A percentile compares a stretch with the other conserved stretches of the same genome.
phyloP scores from a whole-genome alignment of 2,329 filamentous ascomycete genomes.

The Ilyonectria robusta region DNA sequence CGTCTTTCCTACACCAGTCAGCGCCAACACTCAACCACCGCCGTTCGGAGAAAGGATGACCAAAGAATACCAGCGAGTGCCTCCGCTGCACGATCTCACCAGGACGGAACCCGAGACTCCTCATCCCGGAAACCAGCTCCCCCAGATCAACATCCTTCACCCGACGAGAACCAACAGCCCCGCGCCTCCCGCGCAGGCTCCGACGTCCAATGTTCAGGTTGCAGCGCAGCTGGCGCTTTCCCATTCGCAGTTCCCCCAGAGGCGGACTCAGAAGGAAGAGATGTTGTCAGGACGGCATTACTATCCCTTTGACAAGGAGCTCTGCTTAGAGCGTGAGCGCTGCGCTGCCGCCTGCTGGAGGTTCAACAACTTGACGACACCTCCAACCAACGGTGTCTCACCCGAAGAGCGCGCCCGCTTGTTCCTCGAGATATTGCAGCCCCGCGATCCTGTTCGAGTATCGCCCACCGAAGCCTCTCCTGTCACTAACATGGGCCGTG shows the following conservation, averaged over 20 bases:
- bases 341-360: constrained; percentile 86
- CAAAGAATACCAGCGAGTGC: constrained; percentile 73
- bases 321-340: constrained; percentile 86
- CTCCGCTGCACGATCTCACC: constrained; percentile 71
- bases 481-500: constrained; percentile 69
- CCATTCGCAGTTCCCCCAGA: constrained; percentile 64
- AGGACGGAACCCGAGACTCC: constrained; percentile 69
- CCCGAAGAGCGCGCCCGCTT: constrained; percentile 76
- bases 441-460: constrained; percentile 68
- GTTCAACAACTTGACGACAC: constrained; percentile 85
- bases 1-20: constrained; percentile 74
- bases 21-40: constrained; percentile 64
- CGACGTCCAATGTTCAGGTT: constrained; percentile 64
- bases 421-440: constrained; percentile 80
- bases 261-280: constrained; percentile 84
- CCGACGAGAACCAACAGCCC: constrained; percentile 66
- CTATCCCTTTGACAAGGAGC: constrained; percentile 81
- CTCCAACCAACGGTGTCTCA: constrained; percentile 80
- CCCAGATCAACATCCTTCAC: constrained; percentile 71
- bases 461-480: constrained; percentile 69
- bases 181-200: constrained; percentile 55
- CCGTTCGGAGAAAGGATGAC: constrained; percentile 64
- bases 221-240: constrained; percentile 73
- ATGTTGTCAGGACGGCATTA: constrained; percentile 89
- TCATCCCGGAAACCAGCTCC: constrained; percentile 65